Percentiles rank a stretch among this genome's conserved stretches.
phyloP scores from a whole-genome alignment of 495 filamentous ascomycete genomes.

The Penicillium longicatenatum region DNA sequence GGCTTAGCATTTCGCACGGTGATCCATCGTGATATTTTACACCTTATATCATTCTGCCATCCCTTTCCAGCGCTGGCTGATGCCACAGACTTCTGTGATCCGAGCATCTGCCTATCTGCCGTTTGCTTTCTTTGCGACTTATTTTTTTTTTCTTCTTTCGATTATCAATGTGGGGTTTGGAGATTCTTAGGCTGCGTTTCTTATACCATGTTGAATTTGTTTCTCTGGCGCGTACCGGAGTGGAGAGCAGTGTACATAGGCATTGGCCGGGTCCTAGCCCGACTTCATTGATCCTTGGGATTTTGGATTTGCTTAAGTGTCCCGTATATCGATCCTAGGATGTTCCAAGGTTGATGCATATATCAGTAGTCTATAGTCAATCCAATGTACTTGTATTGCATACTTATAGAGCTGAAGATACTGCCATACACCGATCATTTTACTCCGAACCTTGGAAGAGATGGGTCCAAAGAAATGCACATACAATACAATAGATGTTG shows the following conservation, averaged over 20 bases:
- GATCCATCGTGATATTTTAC: conserved; percentile 19
- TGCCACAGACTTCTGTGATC: conserved; percentile 25
- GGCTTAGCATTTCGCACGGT: conserved; percentile 18
- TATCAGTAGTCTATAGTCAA: no score
- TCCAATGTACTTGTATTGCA: no score
- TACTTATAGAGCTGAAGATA: no score
- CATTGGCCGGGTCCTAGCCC: conserved; percentile 14
- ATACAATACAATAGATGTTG: no score
- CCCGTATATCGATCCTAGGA: not conserved
- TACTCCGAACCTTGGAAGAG: no score
- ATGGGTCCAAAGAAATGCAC: no score
- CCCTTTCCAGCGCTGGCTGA: conserved; percentile 30
- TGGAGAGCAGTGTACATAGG: conserved; percentile 18
- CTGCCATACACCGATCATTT: no score
- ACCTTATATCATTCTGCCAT: conserved; percentile 24
- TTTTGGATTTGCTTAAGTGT: not conserved
- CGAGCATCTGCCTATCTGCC: conserved; percentile 17
- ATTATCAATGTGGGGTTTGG: conserved; percentile 9
- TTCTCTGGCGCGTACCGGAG: conserved; percentile 2
- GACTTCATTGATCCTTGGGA: conserved; percentile 14
- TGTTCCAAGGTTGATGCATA: not conserved
- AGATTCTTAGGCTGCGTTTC: conserved; percentile 15
- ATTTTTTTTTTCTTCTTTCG: conserved; percentile 1
- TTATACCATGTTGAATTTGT: conserved; percentile 22
- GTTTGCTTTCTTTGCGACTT: conserved; percentile 7